These are phyloP conservation scores for Didymella sp. DNA, from an alignment of 2,329 filamentous ascomycete genomes.

Conservation along the genomic window DNA sequence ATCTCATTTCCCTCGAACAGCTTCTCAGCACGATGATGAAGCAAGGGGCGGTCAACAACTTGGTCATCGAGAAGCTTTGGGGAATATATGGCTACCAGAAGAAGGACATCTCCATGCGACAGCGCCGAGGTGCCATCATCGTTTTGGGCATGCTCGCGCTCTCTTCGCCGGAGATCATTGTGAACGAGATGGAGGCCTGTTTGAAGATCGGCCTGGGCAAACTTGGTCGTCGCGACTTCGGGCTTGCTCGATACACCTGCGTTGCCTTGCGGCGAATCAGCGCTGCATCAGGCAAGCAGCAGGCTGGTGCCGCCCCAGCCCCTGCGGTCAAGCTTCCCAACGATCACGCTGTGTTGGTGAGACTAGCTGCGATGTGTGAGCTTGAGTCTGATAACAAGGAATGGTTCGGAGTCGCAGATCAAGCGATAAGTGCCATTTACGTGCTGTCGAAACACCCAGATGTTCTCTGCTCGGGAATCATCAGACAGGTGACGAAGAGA, in stretches of 20 bases:
- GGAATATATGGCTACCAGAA: conserved; percentile 95
- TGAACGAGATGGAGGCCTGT: conserved; percentile 95
- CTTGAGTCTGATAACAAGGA: conserved; percentile 89
- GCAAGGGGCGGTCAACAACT: conserved; percentile 81
- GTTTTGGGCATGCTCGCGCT: conserved; percentile 95
- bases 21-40: conserved; percentile 98
- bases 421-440: conserved; percentile 95
- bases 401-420: conserved; percentile 92
- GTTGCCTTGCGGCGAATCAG: conserved; percentile 92
- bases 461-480: conserved; percentile 86
- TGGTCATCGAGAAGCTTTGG: conserved; percentile 92
- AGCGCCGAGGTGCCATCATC: conserved; percentile 92
- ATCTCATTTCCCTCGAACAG: conserved; percentile 94
- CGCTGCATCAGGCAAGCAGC: conserved; percentile 71
- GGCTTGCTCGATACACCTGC: conserved; percentile 93
- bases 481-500: conserved; percentile 82
- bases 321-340: conserved; percentile 80
- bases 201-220: conserved; percentile 85
- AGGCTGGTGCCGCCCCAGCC: conserved; percentile 61
- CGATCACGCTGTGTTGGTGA: conserved; percentile 84
- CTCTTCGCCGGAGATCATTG: conserved; percentile 89
- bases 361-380: conserved; percentile 83
- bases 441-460: conserved; percentile 93
- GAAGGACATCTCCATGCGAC: conserved; percentile 84
- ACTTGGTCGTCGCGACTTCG: conserved; percentile 81